Evolutionary conservation across 805 yeast genomes (phyloP), one percentile per base, ranked within the genome.

Genomic region (Starmerella etchellsii): DNA sequence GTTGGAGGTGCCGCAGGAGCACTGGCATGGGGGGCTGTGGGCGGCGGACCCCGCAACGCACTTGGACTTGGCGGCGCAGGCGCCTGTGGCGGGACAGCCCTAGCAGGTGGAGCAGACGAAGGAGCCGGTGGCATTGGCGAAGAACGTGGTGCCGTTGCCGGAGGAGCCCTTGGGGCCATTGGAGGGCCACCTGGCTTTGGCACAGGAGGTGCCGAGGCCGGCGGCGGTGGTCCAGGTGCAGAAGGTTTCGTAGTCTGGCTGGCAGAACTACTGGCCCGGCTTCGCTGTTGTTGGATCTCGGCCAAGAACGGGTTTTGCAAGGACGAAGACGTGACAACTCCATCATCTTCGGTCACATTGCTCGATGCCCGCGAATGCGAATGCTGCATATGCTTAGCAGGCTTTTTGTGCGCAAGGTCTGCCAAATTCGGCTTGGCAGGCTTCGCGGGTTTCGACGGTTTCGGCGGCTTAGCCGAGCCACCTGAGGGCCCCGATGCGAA

Each of bases 1-100:
- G 43, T 41, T 5, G 39, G 27, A 15, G 25, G 31, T 18, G 41
- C 24, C 16, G 29, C 24, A 16, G 33, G 22, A 8, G n/a, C 37
- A n/a, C 47, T 39, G 5, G 53, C 43, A 7, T 51, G 33, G 8
- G 46, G 33, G 1, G 49, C 37, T 6, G 52, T 50, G 1, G 49
- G 31, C 20, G 51, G 40, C 16, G 51, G 46, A n/a, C n/a, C n/a
- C n/a, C n/a, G n/a, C n/a, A n/a, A n/a, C n/a, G n/a, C n/a, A n/a
- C n/a, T n/a, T n/a, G n/a, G n/a, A n/a, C n/a, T n/a, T n/a, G n/a
- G n/a, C n/a, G 40, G 40, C 3, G 22, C 15, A 9, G 39, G 36
- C 23, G 31, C 19, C 20, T 28, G 20, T 4, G 28, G 20, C 16
- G 31, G 7, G 21, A 27, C n/a, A 7, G 48, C 35, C 10, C 49